Base-by-base conservation (phyloP, 148 eudicot species). In the Amaranthus hypochondriacus region DNA sequence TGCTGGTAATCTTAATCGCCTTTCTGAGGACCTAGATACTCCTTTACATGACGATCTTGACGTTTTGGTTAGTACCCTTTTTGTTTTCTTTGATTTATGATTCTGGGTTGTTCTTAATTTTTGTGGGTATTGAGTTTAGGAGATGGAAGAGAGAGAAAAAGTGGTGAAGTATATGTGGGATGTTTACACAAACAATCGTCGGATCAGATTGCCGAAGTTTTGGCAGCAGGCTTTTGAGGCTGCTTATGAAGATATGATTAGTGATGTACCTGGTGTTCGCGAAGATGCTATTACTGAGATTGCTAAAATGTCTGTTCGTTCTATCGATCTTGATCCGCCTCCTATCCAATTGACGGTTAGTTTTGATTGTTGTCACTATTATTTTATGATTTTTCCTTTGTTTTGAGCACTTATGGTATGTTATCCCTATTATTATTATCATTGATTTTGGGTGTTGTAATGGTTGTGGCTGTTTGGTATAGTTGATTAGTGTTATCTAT, bases 141-240 rank as follows among this genome's bases (percentile, higher is more conserved):
- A 94, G 73, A 84, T 91, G 86, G 97, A 91, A 83, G 98, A 94
- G 80, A 87, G 95, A 66, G 92, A 94, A 83, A 91, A 91, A 73
- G 69, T 91, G 76, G 98, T 94, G 83, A 87, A 84, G 81, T 90
- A 91, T 54, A 87, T 91, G 91, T 94, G 98, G 98, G 92, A 91
- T 79, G 98, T 89, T 62, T 91, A 94, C 64, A 86, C 85, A 4
- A 89, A 88, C 56, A 84, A 85, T 72, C 81, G 81, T 0, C 69
- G 91, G 81, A 78, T 87, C 73, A 87, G 84, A 68, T 77, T 94
- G 81, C 91, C 89, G 2, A 78, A 77, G 57, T 94, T 94, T 46
- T 94, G 98, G 98, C 95, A 87, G 78, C 89, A 94, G 74, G 98
- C 98, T 0, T 94, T 94, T 65, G 92, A 85, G 78, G 97, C 97